phyloP scores from a whole-genome alignment of 2,329 filamentous ascomycete genomes.

The Nakataea oryzae region DNA sequence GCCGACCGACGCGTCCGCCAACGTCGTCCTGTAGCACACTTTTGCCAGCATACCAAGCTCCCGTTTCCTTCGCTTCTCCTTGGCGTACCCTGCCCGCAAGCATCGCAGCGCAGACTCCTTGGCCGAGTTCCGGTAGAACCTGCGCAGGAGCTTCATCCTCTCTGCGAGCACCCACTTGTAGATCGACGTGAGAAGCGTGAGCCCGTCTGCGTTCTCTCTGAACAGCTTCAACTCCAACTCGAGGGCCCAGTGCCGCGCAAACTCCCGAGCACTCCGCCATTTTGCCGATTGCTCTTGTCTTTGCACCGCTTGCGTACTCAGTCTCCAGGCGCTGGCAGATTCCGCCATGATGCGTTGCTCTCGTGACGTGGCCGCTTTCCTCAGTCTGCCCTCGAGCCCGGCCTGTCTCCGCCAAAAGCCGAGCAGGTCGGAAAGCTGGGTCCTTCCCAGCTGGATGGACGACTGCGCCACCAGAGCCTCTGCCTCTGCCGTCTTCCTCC shows the following conservation, averaged over 20 bases:
- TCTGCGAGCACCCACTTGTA: constrained; percentile 17
- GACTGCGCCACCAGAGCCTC: background rate
- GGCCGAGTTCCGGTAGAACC: constrained; percentile 9
- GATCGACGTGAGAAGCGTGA: constrained; percentile 6
- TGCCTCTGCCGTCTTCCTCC: background rate
- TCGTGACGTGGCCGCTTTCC: constrained; percentile 2
- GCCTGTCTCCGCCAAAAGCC: constrained; percentile 13
- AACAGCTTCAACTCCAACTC: constrained; percentile 14
- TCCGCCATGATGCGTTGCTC: background rate
- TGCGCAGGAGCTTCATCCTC: constrained; percentile 13
- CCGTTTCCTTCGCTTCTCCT: background rate
- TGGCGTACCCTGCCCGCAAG: background rate
- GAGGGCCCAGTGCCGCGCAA: constrained; percentile 15
- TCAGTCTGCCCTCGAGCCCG: constrained; percentile 9
- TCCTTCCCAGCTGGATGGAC: constrained; percentile 7
- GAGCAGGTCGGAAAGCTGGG: constrained; percentile 9
- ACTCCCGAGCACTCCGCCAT: constrained; percentile 9
- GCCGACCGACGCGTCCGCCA: background rate
- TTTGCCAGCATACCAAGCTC: background rate
- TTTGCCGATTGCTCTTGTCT: constrained; percentile 4
- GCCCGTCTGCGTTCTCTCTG: background rate
- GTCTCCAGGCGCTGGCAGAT: background rate
- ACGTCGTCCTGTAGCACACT: background rate
- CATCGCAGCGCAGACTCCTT: background rate
- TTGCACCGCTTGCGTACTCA: constrained; percentile 5